Base-by-base conservation (phyloP, 257 asterid species). In the Rehmannia glutinosa region DNA sequence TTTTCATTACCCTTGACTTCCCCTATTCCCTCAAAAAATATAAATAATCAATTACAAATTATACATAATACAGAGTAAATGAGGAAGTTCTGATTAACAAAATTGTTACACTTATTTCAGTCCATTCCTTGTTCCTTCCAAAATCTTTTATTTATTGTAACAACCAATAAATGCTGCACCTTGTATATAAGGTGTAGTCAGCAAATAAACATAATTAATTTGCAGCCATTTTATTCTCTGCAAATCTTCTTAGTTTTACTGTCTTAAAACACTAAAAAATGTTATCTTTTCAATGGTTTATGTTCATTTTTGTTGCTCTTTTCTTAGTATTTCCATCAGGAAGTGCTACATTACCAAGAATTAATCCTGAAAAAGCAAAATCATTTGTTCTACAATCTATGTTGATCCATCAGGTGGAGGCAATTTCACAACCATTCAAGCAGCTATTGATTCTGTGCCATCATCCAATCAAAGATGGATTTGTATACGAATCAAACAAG, bases 391-490 rank as follows among this genome's bases (percentile, higher is more conserved):
- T 15, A 63, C 62, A 30, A 64, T 81, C 3, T 17, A 8, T 41
- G 85, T 81, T 3, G 82, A 81, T 75, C 59, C n/a, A 36, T 69
- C 78, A 2, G 85, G 85, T 1, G 13, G 9, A 12, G 90, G 82
- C 58, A 64, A 82, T 50, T 77, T 75, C 71, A 20, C 36, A 8
- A 75, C 66, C 12, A 79, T 84, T 51, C 87, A 84, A 69, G 68
- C 47, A 9, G 87, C 90, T 13, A 77, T 84, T 30, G 70, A 84
- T 46, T 49, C 54, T 10, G 81, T 82, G 9, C 87, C 86, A 63
- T 49, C 75, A 7, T 2, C 72, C 47, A 79, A 77, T 25, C 20
- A 23, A 0, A 10, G 36, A 0, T 82, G 90, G 87, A 39, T 73
- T 2, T 73, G 78, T 38, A 75, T 84, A 65, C 21, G 35, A 56